Conservation (phyloP, 495 filamentous ascomycete species). For the Xylaria cubensis region DNA sequence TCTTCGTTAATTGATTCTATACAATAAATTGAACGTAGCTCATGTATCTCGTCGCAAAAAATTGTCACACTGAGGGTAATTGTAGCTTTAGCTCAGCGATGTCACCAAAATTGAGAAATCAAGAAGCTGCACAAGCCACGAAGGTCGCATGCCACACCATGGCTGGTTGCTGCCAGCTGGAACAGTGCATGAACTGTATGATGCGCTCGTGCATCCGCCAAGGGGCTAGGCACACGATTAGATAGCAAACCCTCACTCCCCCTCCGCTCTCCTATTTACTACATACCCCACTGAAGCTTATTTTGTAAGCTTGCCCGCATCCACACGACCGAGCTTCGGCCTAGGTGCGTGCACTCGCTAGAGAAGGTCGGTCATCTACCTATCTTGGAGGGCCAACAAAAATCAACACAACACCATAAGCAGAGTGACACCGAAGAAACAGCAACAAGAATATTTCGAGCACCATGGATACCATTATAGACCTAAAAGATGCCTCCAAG, state of each 20-base stretch:
- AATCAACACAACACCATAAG: neutral
- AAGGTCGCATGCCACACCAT: constrained; percentile 6
- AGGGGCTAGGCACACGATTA: constrained; percentile 8
- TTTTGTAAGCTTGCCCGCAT: neutral
- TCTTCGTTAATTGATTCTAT: neutral
- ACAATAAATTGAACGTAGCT: neutral
- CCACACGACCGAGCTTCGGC: neutral
- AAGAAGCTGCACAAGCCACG: constrained; percentile 21
- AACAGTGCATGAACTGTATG: constrained; percentile 4
- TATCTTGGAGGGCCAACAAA: constrained; percentile 1
- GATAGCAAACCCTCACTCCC: neutral
- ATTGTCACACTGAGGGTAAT: neutral
- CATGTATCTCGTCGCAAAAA: neutral
- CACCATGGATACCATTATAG: constrained; percentile 86
- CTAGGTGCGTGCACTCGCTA: neutral
- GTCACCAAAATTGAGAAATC: constrained; percentile 13
- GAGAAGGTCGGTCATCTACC: neutral
- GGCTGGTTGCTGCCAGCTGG: neutral
- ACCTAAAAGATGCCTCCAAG: constrained; percentile 80
- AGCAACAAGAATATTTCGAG: neutral
- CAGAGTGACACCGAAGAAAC: neutral
- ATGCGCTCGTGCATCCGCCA: constrained; percentile 17
- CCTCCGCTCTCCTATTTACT: neutral
- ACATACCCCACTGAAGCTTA: constrained; percentile 2
- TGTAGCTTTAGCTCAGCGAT: neutral